Evolutionary conservation across 1,284 basidiomycete species (phyloP), one percentile per base, ranked within the genome.

Genomic region (Boletus semigastroideus): DNA sequence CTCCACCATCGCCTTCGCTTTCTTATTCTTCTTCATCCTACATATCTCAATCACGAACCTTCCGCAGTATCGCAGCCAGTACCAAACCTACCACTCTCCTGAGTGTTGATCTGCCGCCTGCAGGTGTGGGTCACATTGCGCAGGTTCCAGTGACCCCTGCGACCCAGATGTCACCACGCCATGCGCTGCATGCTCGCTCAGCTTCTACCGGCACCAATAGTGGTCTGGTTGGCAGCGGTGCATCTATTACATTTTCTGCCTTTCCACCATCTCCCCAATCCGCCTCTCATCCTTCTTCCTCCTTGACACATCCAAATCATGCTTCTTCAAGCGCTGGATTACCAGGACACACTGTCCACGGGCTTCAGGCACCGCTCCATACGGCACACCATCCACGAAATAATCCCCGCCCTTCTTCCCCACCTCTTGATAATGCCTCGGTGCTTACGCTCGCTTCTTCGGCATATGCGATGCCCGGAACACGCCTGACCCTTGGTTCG

Each of bases 31-130:
- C 88, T 10, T 87, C 87, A 1, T 89, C 90, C 1, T 88, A 89
- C 68, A 76, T 90, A 39, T 90, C 87, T 14, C 80, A 91, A 64
- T 79, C 86, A n/a, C 80, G 84, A 46, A 91, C 88, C 5, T 88
- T 90, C 73, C 77, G 79, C 64, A 91, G 87, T 64, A 86, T 89
- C 61, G 82, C 90, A 20, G 90, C 92, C 1, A 93, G 91, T 64
- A 98, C 95, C 6, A 98, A 98, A 70, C 95, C 94, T 3, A 98
- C 95, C 3, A 98, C 95, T 0, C 72, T 97, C 25, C 79, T 97
- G 40, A 94, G 90, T 59, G 82, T 96, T 54, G 94, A 98, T 63
- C 72, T 92, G 16, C 80, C 80, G 38, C 79, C 83, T 7, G 84
- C 82, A 54, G 84, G 87, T 14, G 86, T 92, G 76, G 94, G 87